Conservation (phyloP, 2,329 filamentous ascomycete genomes). For the Cadophora sp. region DNA sequence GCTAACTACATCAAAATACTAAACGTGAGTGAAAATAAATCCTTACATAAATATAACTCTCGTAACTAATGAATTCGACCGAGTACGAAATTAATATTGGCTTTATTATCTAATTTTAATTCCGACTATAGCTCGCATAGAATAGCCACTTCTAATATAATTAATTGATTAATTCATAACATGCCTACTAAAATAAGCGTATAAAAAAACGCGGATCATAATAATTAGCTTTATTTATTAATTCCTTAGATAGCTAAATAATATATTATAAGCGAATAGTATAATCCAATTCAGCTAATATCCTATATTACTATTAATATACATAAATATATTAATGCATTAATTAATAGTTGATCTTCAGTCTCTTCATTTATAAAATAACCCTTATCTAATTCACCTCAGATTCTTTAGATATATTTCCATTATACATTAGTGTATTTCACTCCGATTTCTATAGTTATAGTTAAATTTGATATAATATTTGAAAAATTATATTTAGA, state of each 20-base stretch:
- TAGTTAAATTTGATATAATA: neutral
- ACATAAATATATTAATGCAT: neutral
- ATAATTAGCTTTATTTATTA: too few relatives aligned
- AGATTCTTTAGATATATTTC: neutral
- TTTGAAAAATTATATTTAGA: neutral
- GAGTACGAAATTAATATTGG: conserved; percentile 1
- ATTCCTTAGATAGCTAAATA: too few relatives aligned
- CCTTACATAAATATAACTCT: neutral
- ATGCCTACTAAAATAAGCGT: too few relatives aligned
- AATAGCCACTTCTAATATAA: too few relatives aligned
- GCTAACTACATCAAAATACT: neutral
- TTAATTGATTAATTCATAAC: too few relatives aligned
- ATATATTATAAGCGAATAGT: too few relatives aligned
- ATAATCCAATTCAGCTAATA: neutral
- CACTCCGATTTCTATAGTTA: neutral
- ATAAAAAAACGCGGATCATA: too few relatives aligned
- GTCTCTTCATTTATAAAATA: neutral
- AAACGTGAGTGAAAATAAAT: neutral
- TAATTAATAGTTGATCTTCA: neutral
- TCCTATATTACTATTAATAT: conserved; percentile 5
- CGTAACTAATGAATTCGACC: neutral
- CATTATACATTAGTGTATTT: too few relatives aligned
- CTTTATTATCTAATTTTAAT: conserved; percentile 3
- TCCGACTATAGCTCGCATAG: neutral
- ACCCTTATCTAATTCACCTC: neutral